Conservation (phyloP, 1,284 basidiomycete species). For the Apiotrichum veenhuisii region DNA sequence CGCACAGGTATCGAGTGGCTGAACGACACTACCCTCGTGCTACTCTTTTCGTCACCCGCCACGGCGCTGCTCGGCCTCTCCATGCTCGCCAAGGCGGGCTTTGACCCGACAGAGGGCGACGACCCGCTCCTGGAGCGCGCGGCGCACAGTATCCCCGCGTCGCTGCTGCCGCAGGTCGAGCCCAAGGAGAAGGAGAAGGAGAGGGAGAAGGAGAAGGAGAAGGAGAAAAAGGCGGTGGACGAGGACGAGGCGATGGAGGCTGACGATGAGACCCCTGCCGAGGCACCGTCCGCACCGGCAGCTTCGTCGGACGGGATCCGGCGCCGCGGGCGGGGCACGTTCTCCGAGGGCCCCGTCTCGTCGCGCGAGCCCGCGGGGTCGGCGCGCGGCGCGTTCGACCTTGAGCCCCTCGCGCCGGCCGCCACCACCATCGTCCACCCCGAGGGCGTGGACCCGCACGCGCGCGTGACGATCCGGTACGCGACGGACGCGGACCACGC, state of each 20-base stretch:
- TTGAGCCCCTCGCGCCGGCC: constrained; percentile 8
- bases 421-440: constrained; percentile 1
- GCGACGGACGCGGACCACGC: constrained; percentile 31
- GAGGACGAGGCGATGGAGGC: neutral
- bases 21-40: constrained; percentile 41
- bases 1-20: constrained; percentile 46
- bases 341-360: constrained; percentile 12
- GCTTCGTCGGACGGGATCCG: constrained; percentile 18
- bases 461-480: constrained; percentile 38
- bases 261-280: neutral
- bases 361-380: neutral
- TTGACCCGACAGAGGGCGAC: constrained; percentile 44
- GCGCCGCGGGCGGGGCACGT: constrained; percentile 35
- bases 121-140: constrained; percentile 42
- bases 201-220: neutral
- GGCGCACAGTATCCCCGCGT: constrained; percentile 36
- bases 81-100: constrained; percentile 42
- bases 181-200: constrained; percentile 1
- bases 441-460: constrained; percentile 37
- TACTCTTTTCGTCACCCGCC: constrained; percentile 38
- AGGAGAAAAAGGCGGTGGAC: neutral
- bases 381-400: constrained; percentile 17
- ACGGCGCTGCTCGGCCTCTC: constrained; percentile 36
- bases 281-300: too few relatives aligned
- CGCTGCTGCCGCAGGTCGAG: constrained; percentile 31